phyloP scores from a whole-genome alignment of 192 early-diverging fungal species.

The Gamsiella multidivaricata region DNA sequence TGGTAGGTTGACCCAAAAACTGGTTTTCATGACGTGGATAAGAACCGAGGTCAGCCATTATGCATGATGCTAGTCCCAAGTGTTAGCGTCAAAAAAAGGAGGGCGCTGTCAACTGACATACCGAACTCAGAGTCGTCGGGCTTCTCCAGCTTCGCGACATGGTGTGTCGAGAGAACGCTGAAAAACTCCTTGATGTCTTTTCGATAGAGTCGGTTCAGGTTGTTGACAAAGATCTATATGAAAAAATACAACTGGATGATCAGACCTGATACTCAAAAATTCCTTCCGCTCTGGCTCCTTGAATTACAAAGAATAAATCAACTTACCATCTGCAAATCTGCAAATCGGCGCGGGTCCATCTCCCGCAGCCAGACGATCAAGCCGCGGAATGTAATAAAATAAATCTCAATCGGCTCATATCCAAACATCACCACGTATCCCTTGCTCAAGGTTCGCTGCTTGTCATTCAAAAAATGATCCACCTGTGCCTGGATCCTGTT shows the following conservation, averaged over 20 bases:
- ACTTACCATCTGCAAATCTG: slow-evolving; percentile 76
- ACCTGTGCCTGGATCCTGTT: slow-evolving; percentile 70
- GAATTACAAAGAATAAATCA: neutral
- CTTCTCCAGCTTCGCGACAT: slow-evolving; percentile 53
- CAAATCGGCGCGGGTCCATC: slow-evolving; percentile 73
- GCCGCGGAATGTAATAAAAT: slow-evolving; percentile 72
- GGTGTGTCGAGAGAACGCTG: slow-evolving; percentile 32
- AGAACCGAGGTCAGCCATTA: too few relatives aligned
- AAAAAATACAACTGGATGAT: too few relatives aligned
- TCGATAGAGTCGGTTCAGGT: slow-evolving; percentile 50
- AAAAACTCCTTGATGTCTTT: slow-evolving; percentile 60
- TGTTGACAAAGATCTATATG: slow-evolving; percentile 36
- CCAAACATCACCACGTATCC: slow-evolving; percentile 55
- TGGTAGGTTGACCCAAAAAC: slow-evolving; percentile 51
- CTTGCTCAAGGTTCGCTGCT: slow-evolving; percentile 56
- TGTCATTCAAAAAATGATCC: slow-evolving; percentile 62
- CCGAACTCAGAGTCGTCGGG: slow-evolving; percentile 57
- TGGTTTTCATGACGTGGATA: neutral
- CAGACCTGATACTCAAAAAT: neutral
- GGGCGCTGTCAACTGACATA: too few relatives aligned
- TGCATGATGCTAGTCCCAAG: too few relatives aligned
- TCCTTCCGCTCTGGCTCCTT: neutral
- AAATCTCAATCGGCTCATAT: slow-evolving; percentile 72
- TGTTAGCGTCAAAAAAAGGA: too few relatives aligned
- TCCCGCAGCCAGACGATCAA: slow-evolving; percentile 80